These are phyloP conservation scores for Chalciporus piperatus DNA, from an alignment of 768 basidiomycete species.

Conservation along the genomic window DNA sequence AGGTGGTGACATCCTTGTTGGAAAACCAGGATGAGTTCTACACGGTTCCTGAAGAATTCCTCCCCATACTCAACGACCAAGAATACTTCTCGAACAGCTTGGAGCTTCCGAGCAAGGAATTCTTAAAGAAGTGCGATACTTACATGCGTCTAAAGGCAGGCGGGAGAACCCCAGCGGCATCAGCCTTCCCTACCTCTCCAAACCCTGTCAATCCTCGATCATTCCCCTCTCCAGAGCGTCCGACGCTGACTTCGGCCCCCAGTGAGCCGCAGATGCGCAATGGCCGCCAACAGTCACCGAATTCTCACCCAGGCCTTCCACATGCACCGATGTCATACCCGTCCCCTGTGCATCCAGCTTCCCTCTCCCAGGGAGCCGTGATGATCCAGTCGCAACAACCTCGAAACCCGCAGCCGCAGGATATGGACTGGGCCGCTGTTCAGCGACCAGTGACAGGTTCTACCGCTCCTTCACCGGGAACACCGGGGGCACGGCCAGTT, in stretches of 20 bases:
- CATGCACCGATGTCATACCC: slow-evolving; percentile 47
- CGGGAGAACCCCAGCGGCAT: slow-evolving; percentile 44
- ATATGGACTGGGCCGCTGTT: slow-evolving; percentile 38
- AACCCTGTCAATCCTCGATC: slow-evolving; percentile 19
- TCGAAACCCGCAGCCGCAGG: slow-evolving; percentile 41
- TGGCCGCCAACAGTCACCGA: slow-evolving; percentile 39
- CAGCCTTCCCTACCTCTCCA: slow-evolving; percentile 31
- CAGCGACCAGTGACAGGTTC: slow-evolving; percentile 40
- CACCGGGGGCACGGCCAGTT: slow-evolving; percentile 45
- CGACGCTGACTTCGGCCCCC: slow-evolving; percentile 38
- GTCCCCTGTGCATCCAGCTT: slow-evolving; percentile 41
- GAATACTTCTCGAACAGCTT: slow-evolving; percentile 87
- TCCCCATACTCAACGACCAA: slow-evolving; percentile 83
- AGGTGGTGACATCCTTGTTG: slow-evolving; percentile 79
- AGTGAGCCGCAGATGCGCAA: slow-evolving; percentile 38
- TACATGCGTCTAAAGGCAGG: slow-evolving; percentile 72
- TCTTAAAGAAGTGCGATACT: slow-evolving; percentile 93
- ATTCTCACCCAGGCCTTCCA: slow-evolving; percentile 37
- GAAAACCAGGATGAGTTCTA: slow-evolving; percentile 96
- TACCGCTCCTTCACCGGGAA: slow-evolving; percentile 32
- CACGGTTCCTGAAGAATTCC: slow-evolving; percentile 88
- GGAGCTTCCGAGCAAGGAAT: slow-evolving; percentile 92
- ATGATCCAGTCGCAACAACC: slow-evolving; percentile 44
- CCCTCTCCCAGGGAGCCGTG: slow-evolving; percentile 43
- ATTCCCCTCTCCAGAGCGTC: slow-evolving; percentile 46